A percentile compares a stretch with the other conserved stretches of the same genome.
Conservation (phyloP, 1,284 basidiomycete species). For the Sanghuangporus baumii region DNA sequence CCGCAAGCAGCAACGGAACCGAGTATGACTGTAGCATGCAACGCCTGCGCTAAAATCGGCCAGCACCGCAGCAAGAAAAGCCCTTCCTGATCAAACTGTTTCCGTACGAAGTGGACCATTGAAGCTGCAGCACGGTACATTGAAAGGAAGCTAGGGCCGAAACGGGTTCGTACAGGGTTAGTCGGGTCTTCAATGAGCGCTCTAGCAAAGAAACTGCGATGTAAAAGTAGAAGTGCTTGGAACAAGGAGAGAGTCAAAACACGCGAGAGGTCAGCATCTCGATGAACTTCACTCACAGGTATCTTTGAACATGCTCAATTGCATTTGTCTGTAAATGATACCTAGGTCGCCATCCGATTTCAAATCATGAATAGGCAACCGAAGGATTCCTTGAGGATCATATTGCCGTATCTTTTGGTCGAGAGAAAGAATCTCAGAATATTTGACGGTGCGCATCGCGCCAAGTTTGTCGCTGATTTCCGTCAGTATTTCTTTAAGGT, state of each 20-base stretch:
- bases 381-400: neutral
- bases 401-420: conserved; percentile 15
- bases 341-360: neutral
- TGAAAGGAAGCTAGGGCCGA: conserved; percentile 20
- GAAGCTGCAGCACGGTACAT: conserved; percentile 17
- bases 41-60: conserved; percentile 10
- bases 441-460: conserved; percentile 7
- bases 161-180: conserved; percentile 18
- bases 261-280: neutral
- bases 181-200: conserved; percentile 18
- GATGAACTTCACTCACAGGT: neutral
- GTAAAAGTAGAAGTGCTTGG: conserved; percentile 13
- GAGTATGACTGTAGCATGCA: conserved; percentile 15
- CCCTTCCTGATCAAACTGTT: conserved; percentile 1
- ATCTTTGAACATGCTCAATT: neutral
- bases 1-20: conserved; percentile 20
- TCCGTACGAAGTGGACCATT: conserved; percentile 4
- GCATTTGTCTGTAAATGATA: neutral
- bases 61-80: conserved; percentile 13
- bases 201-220: conserved; percentile 20
- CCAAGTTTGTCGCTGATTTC: conserved; percentile 4
- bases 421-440: conserved; percentile 14
- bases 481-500: neutral
- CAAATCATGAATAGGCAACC: neutral
- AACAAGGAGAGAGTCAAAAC: neutral